Conservation (phyloP, 441 rosid species). For the Erodium moschatum region DNA sequence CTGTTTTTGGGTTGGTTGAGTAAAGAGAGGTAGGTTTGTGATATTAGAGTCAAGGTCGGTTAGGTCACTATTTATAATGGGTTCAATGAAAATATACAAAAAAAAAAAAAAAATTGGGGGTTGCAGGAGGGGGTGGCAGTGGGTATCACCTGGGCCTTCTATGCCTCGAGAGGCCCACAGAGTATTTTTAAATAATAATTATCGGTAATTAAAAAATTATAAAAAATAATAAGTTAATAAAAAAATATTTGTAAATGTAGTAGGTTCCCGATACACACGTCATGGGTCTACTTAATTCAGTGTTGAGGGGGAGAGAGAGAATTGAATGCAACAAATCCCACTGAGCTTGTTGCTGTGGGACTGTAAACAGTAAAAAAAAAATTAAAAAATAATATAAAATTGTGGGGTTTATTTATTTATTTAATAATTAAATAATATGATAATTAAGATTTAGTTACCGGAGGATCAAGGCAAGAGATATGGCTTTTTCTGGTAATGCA, state of each 20-base stretch:
- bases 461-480: constrained; percentile 19
- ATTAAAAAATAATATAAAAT: background rate
- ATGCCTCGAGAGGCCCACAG: constrained; percentile 36
- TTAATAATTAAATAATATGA: no score
- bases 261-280: constrained; percentile 36
- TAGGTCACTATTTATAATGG: constrained; percentile 43
- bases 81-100: constrained; percentile 10
- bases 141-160: constrained; percentile 51
- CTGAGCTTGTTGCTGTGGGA: constrained; percentile 25
- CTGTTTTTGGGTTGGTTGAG: no score
- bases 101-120: no score
- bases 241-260: constrained; percentile 8
- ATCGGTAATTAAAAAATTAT: background rate
- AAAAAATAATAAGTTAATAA: background rate
- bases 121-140: constrained; percentile 32
- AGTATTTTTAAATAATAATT: background rate
- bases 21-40: constrained; percentile 4
- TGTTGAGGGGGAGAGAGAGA: constrained; percentile 12
- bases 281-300: constrained; percentile 26
- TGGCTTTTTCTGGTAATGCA: constrained; percentile 17
- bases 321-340: constrained; percentile 37
- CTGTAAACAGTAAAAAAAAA: background rate
- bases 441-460: constrained; percentile 7
- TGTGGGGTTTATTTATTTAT: no score
- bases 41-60: constrained; percentile 3